Evolutionary conservation across 2,329 filamentous ascomycete species (phyloP), one percentile per base, ranked within the genome.

Genomic region (Penicillium sp.): DNA sequence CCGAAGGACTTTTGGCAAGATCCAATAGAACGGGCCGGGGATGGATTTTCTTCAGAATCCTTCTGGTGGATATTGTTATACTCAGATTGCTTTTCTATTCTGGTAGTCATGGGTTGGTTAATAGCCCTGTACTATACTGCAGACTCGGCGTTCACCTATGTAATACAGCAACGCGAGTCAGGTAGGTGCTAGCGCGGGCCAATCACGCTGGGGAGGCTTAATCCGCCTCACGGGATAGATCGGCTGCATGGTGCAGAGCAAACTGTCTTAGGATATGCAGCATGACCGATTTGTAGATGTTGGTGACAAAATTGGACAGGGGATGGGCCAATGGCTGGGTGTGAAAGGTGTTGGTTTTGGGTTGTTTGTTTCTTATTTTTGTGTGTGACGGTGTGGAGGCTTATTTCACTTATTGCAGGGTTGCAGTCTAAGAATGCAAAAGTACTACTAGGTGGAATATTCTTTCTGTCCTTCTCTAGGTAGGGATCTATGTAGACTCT

Each of bases 261-360:
- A 18, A 34, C 43, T 42, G 32, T 46, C 29, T 38, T 32, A 38
- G 29, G 42, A 5, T 10, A 48, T 48, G 46, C 46, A 37, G 20
- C 29, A 6, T 14, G 42, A 41, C 42, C 27, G 32, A 46, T 46
- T 46, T 8, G 42, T 40, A 14, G 6, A 22, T 41, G 23, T 29
- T 23, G 39, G 26, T 23, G 27, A 23, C 18, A 23, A 24, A 3
- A 27, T 3, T 6, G 10, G 20, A 11, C 11, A 5, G 6, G 5
- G 20, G 35, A n/a, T 24, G 6, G 35, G 35, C 35, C 18, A 37
- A 37, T 37, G 20, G 35, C 13, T 5, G 8, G 10, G 2, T 4
- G 0, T 7, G 35, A 11, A 23, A 4, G 35, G 7, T 37, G 35
- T 37, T 37, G 35, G 35, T 23, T 23, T 10, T 18, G 31, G 8